Conservation (phyloP, 345 rosid genomes). For the Microcos paniculata region DNA sequence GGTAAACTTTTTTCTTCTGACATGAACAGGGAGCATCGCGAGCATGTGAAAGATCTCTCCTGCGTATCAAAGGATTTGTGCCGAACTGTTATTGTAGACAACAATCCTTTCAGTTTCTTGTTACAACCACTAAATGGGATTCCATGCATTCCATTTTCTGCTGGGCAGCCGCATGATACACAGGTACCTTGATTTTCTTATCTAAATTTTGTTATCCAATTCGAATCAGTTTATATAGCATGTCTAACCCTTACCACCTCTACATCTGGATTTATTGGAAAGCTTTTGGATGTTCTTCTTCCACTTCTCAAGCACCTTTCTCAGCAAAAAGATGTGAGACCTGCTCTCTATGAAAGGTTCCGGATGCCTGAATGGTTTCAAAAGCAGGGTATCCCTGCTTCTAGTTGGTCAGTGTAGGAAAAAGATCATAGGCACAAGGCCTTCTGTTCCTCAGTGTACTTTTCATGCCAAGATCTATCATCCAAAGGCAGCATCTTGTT, state of each 20-base stretch:
- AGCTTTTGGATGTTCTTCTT: conserved; percentile 92
- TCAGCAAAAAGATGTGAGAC: conserved; percentile 74
- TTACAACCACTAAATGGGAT: conserved; percentile 94
- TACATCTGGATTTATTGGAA: conserved; percentile 10
- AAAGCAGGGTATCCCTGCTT: conserved; percentile 84
- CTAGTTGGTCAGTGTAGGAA: conserved; percentile 38
- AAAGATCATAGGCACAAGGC: neutral
- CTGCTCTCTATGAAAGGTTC: conserved; percentile 68
- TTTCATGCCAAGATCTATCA: conserved; percentile 7
- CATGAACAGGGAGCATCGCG: conserved; percentile 64
- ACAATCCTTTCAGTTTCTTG: conserved; percentile 96
- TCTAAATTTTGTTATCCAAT: neutral
- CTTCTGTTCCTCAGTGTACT: conserved; percentile 15
- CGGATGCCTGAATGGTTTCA: conserved; percentile 98
- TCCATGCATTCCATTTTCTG: conserved; percentile 92
- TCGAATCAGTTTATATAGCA: neutral
- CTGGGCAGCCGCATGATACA: conserved; percentile 69
- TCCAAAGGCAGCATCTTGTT: conserved; percentile 19
- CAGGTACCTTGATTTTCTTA: conserved; percentile 43
- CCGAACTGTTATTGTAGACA: conserved; percentile 87
- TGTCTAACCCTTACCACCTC: conserved; percentile 11
- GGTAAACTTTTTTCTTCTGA: neutral
- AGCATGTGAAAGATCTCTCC: conserved; percentile 91
- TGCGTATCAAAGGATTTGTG: conserved; percentile 69
- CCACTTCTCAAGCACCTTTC: conserved; percentile 93